Evolutionary conservation across 179 eudicot genomes (phyloP).

Genomic region (Beta macrorhiza): DNA sequence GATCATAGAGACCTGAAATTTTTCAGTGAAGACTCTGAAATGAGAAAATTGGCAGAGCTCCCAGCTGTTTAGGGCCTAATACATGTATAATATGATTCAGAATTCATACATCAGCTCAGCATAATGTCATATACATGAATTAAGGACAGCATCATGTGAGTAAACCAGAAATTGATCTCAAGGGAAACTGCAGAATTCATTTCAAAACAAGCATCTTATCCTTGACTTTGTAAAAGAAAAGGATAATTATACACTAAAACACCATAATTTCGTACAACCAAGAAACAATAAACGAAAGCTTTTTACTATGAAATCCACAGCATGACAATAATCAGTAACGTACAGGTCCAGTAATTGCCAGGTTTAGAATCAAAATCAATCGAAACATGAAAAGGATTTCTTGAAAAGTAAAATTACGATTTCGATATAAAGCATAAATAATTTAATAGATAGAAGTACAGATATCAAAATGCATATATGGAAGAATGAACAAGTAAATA

Average conservation of each 20-base stretch:
- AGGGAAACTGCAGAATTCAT: background rate
- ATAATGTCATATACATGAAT: too few relatives aligned
- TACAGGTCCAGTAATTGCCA: background rate
- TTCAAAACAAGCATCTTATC: background rate
- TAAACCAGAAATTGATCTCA: background rate
- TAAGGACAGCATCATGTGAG: too few relatives aligned
- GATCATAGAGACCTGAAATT: background rate
- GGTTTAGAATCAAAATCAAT: constrained; percentile 3
- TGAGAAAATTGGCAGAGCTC: background rate
- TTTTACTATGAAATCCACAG: constrained; percentile 1
- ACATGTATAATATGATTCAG: too few relatives aligned
- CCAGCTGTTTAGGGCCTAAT: background rate
- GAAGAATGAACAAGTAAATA: constrained; percentile 5
- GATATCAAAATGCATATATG: background rate
- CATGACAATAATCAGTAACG: constrained; percentile 2
- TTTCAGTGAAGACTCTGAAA: background rate
- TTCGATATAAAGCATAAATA: background rate
- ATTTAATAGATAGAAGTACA: background rate
- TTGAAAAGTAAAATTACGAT: background rate
- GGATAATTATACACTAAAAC: too few relatives aligned
- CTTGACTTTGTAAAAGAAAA: too few relatives aligned
- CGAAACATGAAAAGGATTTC: constrained; percentile 14
- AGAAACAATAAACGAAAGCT: background rate
- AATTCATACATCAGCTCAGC: background rate
- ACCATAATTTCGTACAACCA: background rate